Conservation (phyloP, 2,329 filamentous ascomycete genomes). For the Fusarium sambucinum region DNA sequence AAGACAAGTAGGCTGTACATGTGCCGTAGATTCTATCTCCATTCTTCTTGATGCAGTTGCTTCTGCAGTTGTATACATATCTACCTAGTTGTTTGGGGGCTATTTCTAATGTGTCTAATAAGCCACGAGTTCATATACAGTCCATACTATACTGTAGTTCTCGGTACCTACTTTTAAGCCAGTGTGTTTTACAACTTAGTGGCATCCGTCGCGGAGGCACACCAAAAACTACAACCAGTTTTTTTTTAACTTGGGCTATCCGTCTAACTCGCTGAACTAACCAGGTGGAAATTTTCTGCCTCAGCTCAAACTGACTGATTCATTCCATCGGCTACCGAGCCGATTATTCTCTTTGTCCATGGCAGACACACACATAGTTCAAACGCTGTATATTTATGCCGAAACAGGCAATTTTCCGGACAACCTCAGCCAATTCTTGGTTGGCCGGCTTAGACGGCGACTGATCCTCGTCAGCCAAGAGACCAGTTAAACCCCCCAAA, state of each 20-base stretch:
- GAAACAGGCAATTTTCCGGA: constrained; percentile 23
- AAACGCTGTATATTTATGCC: constrained; percentile 7
- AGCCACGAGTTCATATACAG: constrained; percentile 6
- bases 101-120: background rate
- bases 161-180: background rate
- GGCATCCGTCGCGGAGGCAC: constrained; percentile 15
- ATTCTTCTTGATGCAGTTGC: background rate
- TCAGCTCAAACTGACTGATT: constrained; percentile 10
- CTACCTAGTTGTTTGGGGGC: background rate
- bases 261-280: background rate
- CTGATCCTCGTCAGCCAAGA: constrained; percentile 31
- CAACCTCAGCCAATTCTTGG: constrained; percentile 1
- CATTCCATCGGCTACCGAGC: constrained; percentile 42
- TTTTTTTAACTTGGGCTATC: background rate
- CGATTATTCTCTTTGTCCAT: constrained; percentile 31
- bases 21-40: constrained; percentile 7
- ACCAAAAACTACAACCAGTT: constrained; percentile 9
- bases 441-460: constrained; percentile 31
- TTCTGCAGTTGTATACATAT: background rate
- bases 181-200: constrained; percentile 8
- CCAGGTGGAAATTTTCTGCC: background rate
- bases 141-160: background rate
- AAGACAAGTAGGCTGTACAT: constrained; percentile 2
- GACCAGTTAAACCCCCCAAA: background rate
- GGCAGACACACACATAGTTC: constrained; percentile 19